phyloP scores from a whole-genome alignment of 139 green algal genomes.

The Pleodorina starrii region DNA sequence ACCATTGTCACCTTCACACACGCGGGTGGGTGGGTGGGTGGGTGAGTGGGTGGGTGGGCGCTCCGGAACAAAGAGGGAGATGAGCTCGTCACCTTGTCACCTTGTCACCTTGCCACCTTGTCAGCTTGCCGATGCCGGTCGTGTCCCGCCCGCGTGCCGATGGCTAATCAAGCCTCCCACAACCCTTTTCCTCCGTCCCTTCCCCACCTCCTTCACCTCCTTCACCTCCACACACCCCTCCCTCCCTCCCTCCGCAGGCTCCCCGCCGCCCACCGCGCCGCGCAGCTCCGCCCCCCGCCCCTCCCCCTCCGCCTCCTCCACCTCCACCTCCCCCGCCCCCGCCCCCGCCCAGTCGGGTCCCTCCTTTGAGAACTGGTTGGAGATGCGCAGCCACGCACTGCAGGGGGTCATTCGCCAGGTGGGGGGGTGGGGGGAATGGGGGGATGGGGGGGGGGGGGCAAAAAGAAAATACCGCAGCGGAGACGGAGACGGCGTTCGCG shows the following conservation, averaged over 20 bases:
- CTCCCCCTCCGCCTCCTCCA: too few species aligned
- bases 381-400: conserved; percentile 66
- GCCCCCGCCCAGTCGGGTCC: neutral
- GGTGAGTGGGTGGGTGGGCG: neutral
- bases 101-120: too few species aligned
- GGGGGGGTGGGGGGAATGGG: neutral
- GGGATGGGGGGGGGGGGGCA: neutral
- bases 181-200: neutral
- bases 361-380: conserved; percentile 60
- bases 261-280: neutral
- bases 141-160: too few species aligned
- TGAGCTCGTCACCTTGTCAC: too few species aligned
- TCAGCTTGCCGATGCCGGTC: too few species aligned
- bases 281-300: neutral
- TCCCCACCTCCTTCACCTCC: neutral
- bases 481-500: too few species aligned
- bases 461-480: too few species aligned
- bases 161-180: neutral
- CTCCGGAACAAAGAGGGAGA: too few species aligned
- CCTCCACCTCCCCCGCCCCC: neutral
- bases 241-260: neutral
- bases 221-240: neutral
- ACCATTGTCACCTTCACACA: conserved; percentile 73
- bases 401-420: conserved; percentile 61
- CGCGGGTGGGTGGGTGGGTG: conserved; percentile 33